Base-by-base conservation (phyloP, 176 grass and related monocot species). In the Hordeum marinum region DNA sequence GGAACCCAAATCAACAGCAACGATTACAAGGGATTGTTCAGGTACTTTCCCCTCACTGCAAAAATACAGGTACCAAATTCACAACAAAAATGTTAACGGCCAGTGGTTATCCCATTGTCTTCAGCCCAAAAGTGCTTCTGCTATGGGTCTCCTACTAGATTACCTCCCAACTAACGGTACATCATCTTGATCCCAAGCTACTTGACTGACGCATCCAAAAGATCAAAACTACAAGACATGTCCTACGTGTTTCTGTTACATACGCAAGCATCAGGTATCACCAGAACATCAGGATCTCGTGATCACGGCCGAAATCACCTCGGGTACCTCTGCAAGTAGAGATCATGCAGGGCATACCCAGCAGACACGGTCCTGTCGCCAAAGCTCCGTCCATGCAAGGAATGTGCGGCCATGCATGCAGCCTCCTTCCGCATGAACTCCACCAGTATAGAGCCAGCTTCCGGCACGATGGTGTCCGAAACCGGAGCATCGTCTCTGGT, bases 371-470 rank as follows among this genome's bases (percentile, higher is more conserved):
- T 75, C 48, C 81, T 85, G 67, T 89, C 64, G 45, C 88, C 84
- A 0, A 90, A 99, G 48, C 83, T 57, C 54, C 93, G 91, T 11
- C 94, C 91, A 77, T 99, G 97, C 55, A 99, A 94, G 17, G 60
- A 88, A 79, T 92, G 97, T 34, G 90, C 94, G 0, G 94, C 91
- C 67, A 80, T 78, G 75, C 86, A 89, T 64, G 90, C 76, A 72
- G 92, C 90, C 80, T 96, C 97, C 85, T 90, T 74, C 54, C 97
- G 91, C 82, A 83, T 68, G 87, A 96, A 99, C 60, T 99, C 94
- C 21, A 99, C 90, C 82, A 96, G 82, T n/a, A 92, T 37, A 82
- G 86, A 94, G 36, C 97, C 92, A 41, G 91, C 71, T 81, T 89
- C 86, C 46, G 92, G 87, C 67, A 76, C 41, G 58, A 54, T 29